Evolutionary conservation across 1,139 yeast genomes (phyloP).

Genomic region (Hyphopichia wangnamkhiaoensis): DNA sequence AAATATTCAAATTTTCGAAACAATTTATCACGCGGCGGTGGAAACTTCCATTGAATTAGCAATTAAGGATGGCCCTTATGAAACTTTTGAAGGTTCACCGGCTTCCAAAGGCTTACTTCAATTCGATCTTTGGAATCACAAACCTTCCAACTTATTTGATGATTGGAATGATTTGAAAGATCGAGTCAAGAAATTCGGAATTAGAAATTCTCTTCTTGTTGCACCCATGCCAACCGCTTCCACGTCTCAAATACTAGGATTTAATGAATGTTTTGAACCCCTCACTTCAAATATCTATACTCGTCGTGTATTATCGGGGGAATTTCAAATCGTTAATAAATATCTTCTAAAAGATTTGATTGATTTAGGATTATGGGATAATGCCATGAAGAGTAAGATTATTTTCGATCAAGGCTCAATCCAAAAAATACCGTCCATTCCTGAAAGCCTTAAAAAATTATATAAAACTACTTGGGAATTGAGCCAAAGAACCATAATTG

Average conservation of each 20-base stretch:
- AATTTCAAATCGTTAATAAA: slow-evolving; percentile 85
- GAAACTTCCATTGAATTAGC: slow-evolving; percentile 83
- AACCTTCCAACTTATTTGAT: slow-evolving; percentile 67
- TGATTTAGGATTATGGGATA: slow-evolving; percentile 82
- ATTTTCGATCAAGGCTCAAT: slow-evolving; percentile 84
- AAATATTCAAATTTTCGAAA: slow-evolving; percentile 82
- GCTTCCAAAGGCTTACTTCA: slow-evolving; percentile 78
- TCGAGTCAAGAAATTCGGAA: slow-evolving; percentile 60
- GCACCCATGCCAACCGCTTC: slow-evolving; percentile 98
- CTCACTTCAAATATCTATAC: slow-evolving; percentile 85
- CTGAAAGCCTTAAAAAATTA: slow-evolving; percentile 70
- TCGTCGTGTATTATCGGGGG: slow-evolving; percentile 85
- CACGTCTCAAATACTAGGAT: slow-evolving; percentile 86
- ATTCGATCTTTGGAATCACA: slow-evolving; percentile 77
- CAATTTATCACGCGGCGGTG: slow-evolving; percentile 84
- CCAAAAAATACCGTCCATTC: slow-evolving; percentile 74
- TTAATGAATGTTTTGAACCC: slow-evolving; percentile 91
- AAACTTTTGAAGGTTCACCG: slow-evolving; percentile 74
- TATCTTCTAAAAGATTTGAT: slow-evolving; percentile 78
- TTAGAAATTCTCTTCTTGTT: slow-evolving; percentile 78
- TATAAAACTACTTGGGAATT: slow-evolving; percentile 98
- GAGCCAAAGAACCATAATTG: slow-evolving; percentile 83
- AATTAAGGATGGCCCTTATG: slow-evolving; percentile 61
- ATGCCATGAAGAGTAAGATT: slow-evolving; percentile 76
- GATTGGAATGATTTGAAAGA: slow-evolving; percentile 75